phyloP scores from a whole-genome alignment of 805 yeast species.

The Dipodascopsis uninucleata region DNA sequence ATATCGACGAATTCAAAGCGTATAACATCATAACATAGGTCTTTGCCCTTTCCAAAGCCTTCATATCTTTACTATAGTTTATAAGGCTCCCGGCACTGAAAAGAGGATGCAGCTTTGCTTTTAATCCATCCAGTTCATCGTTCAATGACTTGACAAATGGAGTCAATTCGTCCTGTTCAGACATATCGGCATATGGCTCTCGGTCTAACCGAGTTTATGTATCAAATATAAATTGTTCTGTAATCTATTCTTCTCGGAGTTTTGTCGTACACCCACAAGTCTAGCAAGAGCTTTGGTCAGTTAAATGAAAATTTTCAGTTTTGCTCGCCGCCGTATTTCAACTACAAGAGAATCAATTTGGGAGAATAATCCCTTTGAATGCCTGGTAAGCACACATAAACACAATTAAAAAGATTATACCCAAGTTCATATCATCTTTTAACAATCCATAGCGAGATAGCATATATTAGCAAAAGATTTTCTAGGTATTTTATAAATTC shows the following conservation, averaged over 20 bases:
- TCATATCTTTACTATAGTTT: not conserved
- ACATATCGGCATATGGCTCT: not conserved
- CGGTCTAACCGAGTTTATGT: too few relatives aligned
- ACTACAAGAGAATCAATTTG: not conserved
- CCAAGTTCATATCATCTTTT: not conserved
- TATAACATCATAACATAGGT: constrained; percentile 15
- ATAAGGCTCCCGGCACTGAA: constrained; percentile 3
- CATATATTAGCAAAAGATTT: not conserved
- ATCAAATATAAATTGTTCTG: not conserved
- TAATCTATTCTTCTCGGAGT: not conserved
- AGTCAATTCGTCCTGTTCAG: not conserved
- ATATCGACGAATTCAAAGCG: constrained; percentile 21
- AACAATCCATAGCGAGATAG: not conserved
- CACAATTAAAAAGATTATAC: not conserved
- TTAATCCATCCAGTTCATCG: constrained; percentile 2
- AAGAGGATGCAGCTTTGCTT: constrained; percentile 6
- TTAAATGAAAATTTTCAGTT: not conserved
- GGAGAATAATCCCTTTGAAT: not conserved
- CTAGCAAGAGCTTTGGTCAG: not conserved
- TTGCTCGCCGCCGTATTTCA: not conserved
- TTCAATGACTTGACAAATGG: not conserved
- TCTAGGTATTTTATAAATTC: not conserved
- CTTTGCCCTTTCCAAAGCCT: constrained; percentile 20
- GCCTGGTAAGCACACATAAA: not conserved
- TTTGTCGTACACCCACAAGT: not conserved